A percentile compares a stretch with the other conserved stretches of the same genome.
Conservation (phyloP, 345 rosid species). For the Acer campestre region DNA sequence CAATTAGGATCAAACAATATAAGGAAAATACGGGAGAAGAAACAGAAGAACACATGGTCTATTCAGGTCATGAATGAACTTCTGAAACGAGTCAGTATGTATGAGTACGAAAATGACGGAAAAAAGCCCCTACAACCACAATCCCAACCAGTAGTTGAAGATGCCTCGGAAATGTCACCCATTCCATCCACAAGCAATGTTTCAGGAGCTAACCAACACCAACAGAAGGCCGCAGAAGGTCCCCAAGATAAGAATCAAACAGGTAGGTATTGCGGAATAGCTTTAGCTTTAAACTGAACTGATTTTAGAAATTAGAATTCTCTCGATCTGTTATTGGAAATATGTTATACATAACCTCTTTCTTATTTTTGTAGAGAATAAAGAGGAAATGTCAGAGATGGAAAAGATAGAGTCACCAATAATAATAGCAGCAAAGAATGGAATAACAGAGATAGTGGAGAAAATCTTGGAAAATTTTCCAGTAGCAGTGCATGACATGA, state of each 20-base stretch:
- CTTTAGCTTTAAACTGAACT: too few species aligned
- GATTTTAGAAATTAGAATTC: not conserved
- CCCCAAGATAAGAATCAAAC: not conserved
- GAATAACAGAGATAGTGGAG: not conserved
- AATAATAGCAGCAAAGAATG: slow-evolving; percentile 25
- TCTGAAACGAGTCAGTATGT: slow-evolving; percentile 7
- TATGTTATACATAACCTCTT: not conserved
- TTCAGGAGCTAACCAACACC: not conserved
- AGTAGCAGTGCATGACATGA: slow-evolving; percentile 14
- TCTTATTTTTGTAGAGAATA: not conserved
- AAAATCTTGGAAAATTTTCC: not conserved
- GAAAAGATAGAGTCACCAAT: slow-evolving; percentile 17
- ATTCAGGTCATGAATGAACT: slow-evolving; percentile 47
- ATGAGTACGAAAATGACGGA: slow-evolving; percentile 31
- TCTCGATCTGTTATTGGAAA: too few species aligned
- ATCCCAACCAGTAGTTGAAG: not conserved
- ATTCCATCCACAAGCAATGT: not conserved
- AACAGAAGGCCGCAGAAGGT: too few species aligned
- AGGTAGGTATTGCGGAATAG: too few species aligned
- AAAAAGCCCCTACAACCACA: not conserved
- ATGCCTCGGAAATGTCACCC: too few species aligned
- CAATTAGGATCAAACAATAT: slow-evolving; percentile 36
- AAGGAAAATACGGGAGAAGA: slow-evolving; percentile 34
- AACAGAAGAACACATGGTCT: slow-evolving; percentile 48
- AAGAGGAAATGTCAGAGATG: not conserved